A percentile compares a stretch with the other conserved stretches of the same genome.
phyloP scores from a whole-genome alignment of 2,329 filamentous ascomycete genomes.

The Didymella keratinophila region DNA sequence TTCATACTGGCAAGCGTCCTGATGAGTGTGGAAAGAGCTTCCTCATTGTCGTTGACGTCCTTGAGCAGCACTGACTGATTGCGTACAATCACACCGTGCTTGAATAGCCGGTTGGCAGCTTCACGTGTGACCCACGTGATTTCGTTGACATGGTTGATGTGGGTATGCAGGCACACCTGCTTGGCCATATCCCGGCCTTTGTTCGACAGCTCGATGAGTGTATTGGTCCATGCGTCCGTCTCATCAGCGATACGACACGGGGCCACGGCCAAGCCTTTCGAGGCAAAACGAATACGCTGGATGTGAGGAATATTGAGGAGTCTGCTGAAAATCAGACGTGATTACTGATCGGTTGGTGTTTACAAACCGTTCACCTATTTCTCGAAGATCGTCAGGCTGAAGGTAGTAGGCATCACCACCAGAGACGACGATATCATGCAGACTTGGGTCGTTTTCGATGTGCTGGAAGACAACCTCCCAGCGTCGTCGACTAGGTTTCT shows the following conservation, averaged over 20 bases:
- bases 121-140: constrained; percentile 66
- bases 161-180: constrained; percentile 68
- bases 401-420: constrained; percentile 70
- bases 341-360: too few relatives aligned
- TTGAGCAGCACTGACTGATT: constrained; percentile 68
- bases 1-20: constrained; percentile 63
- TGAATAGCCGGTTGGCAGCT: constrained; percentile 61
- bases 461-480: constrained; percentile 67
- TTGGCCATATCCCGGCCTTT: constrained; percentile 63
- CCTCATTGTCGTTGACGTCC: constrained; percentile 65
- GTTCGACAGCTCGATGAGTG: constrained; percentile 61
- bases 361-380: constrained; percentile 59
- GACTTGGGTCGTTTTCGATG: constrained; percentile 59
- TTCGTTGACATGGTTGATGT: constrained; percentile 70
- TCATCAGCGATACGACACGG: constrained; percentile 64
- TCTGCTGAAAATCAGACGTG: constrained; percentile 31
- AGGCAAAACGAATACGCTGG: constrained; percentile 67
- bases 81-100: constrained; percentile 62
- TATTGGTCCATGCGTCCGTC: constrained; percentile 62
- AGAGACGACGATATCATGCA: constrained; percentile 69
- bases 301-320: constrained; percentile 67
- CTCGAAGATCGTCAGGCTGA: constrained; percentile 59
- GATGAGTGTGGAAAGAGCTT: constrained; percentile 64
- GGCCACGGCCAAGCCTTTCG: constrained; percentile 67
- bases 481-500: constrained; percentile 54